Conservation (phyloP, 306 rosid genomes). For the Quercus dentata region DNA sequence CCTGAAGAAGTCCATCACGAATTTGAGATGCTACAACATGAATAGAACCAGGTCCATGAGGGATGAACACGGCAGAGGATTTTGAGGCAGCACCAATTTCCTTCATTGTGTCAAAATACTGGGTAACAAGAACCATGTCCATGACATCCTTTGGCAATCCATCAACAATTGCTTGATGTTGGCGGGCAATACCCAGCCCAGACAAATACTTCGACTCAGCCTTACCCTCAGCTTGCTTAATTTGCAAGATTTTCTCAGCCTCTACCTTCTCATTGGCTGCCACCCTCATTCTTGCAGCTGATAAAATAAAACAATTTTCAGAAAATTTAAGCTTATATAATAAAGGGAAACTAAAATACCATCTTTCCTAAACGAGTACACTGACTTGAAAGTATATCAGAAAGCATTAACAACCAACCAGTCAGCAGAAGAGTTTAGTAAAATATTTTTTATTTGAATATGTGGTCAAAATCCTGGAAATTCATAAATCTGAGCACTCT, state of each 20-base stretch:
- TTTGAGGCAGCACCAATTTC: slow-evolving; percentile 89
- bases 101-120: slow-evolving; percentile 95
- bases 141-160: slow-evolving; percentile 88
- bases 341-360: not conserved
- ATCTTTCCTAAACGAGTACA: not conserved
- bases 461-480: not conserved
- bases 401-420: not conserved
- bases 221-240: slow-evolving; percentile 91
- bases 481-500: not conserved
- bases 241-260: no score
- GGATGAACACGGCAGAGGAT: slow-evolving; percentile 87
- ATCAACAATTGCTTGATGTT: slow-evolving; percentile 93
- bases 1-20: slow-evolving; percentile 92
- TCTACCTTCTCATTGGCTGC: slow-evolving; percentile 96
- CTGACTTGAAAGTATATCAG: not conserved
- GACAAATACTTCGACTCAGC: slow-evolving; percentile 87
- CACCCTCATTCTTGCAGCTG: slow-evolving; percentile 89
- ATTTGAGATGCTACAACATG: slow-evolving; percentile 80
- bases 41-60: slow-evolving; percentile 97
- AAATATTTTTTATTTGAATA: not conserved
- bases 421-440: not conserved
- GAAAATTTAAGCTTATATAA: not conserved
- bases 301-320: not conserved
- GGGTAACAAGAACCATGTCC: slow-evolving; percentile 98
- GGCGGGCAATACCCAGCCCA: slow-evolving; percentile 91